Percentiles rank a stretch among this genome's conserved stretches.
phyloP scores from a whole-genome alignment of 805 yeast genomes.

The Deakozyma indianensis region DNA sequence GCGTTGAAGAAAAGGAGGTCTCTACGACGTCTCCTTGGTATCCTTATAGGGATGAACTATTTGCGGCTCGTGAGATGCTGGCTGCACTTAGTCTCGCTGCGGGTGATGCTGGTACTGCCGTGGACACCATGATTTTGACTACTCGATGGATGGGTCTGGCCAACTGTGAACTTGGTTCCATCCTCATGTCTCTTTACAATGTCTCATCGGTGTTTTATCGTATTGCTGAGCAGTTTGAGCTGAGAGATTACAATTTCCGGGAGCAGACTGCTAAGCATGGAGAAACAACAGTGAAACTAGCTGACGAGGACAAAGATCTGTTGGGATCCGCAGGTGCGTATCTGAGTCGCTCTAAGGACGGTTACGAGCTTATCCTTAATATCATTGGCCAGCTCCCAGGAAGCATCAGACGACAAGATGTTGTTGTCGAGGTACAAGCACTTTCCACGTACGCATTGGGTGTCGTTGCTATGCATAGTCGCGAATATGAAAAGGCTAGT shows the following conservation, averaged over 20 bases:
- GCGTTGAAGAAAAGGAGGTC: conserved; percentile 3
- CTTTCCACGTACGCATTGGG: conserved; percentile 79
- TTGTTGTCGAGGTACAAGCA: conserved; percentile 53
- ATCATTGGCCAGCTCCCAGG: conserved; percentile 3
- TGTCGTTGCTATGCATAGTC: conserved; percentile 51
- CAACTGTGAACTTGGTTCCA: conserved; percentile 49
- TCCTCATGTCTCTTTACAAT: conserved; percentile 52
- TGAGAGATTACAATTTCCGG: conserved; percentile 22
- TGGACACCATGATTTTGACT: conserved; percentile 45
- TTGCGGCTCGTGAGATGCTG: conserved; percentile 61
- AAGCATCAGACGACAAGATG: conserved; percentile 8
- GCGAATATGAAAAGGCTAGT: conserved; percentile 43
- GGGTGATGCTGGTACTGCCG: conserved; percentile 52
- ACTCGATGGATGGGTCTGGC: conserved; percentile 64
- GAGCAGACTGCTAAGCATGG: conserved; percentile 1
- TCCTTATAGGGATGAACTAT: conserved; percentile 63
- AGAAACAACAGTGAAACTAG: background rate
- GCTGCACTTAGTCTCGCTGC: conserved; percentile 55
- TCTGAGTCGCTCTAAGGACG: background rate
- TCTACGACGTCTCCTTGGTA: conserved; percentile 33
- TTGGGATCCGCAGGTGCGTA: background rate
- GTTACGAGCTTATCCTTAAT: background rate
- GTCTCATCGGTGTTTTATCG: conserved; percentile 55
- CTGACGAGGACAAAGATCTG: background rate
- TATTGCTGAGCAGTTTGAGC: conserved; percentile 50